Conservation (phyloP, 768 basidiomycete genomes). For the Suillus weaverae region DNA sequence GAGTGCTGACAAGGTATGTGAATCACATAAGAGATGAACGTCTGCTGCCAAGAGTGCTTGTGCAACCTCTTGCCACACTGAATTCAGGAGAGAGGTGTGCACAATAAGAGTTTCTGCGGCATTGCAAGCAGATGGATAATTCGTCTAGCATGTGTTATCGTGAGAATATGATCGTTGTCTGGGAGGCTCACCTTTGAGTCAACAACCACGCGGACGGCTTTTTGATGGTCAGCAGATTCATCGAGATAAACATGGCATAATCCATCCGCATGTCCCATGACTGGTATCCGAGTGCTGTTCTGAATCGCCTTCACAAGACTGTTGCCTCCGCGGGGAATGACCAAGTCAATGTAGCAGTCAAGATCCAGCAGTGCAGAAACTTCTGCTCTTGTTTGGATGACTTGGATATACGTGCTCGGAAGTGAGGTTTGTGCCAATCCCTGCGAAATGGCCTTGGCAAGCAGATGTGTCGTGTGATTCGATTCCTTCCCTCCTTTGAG, state of each 20-base stretch:
- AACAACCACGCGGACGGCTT: slow-evolving; percentile 77
- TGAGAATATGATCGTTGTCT: slow-evolving; percentile 4
- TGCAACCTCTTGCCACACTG: slow-evolving; percentile 83
- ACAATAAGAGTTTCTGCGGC: slow-evolving; percentile 87
- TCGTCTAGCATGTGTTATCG: slow-evolving; percentile 49
- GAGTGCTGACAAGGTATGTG: slow-evolving; percentile 58
- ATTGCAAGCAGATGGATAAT: slow-evolving; percentile 97
- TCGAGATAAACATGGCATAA: slow-evolving; percentile 91
- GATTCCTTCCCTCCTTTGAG: slow-evolving; percentile 98
- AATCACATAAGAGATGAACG: slow-evolving; percentile 83
- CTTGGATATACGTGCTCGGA: slow-evolving; percentile 82
- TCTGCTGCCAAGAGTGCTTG: slow-evolving; percentile 62
- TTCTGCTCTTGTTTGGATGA: slow-evolving; percentile 88
- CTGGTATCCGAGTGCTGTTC: slow-evolving; percentile 86
- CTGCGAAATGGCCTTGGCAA: slow-evolving; percentile 76
- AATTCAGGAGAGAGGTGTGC: slow-evolving; percentile 68
- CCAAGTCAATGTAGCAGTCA: slow-evolving; percentile 93
- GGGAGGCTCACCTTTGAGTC: slow-evolving; percentile 79
- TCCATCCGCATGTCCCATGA: slow-evolving; percentile 99
- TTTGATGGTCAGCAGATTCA: slow-evolving; percentile 72
- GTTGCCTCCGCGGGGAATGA: slow-evolving; percentile 95
- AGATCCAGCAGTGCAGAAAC: slow-evolving; percentile 83
- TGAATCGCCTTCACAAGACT: slow-evolving; percentile 87
- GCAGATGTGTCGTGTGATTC: slow-evolving; percentile 68
- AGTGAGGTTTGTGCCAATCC: slow-evolving; percentile 75